phyloP scores from a whole-genome alignment of 257 asterid species.

The Hygrophila difformis region DNA sequence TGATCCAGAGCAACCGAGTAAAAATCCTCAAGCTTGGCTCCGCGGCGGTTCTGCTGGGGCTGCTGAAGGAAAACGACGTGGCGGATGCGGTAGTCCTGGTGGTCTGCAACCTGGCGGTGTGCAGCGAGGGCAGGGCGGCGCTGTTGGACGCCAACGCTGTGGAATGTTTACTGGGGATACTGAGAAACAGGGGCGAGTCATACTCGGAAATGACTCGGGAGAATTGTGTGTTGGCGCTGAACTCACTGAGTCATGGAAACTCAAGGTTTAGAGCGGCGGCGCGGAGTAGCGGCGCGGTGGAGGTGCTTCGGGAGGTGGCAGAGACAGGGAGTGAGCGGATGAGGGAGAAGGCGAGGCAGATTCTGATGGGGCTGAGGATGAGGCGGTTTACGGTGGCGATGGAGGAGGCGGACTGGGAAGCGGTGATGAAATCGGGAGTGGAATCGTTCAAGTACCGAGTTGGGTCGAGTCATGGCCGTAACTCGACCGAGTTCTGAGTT shows the following conservation, averaged over 20 bases:
- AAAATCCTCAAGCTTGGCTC: conserved; percentile 61
- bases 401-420: conserved; percentile 78
- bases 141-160: conserved; percentile 63
- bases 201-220: conserved; percentile 66
- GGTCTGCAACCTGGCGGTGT: conserved; percentile 71
- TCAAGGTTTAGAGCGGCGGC: conserved; percentile 73
- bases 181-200: conserved; percentile 37
- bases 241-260: conserved; percentile 65
- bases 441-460: conserved; percentile 45
- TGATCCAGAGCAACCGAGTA: conserved; percentile 57
- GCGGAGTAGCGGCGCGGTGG: conserved; percentile 43
- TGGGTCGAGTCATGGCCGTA: conserved; percentile 10
- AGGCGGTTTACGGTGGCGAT: conserved; percentile 36
- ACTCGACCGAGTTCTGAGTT: background rate
- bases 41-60: conserved; percentile 35
- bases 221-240: conserved; percentile 55
- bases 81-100: conserved; percentile 61
- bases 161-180: conserved; percentile 35
- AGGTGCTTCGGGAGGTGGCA: conserved; percentile 48
- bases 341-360: conserved; percentile 58
- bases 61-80: conserved; percentile 41
- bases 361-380: conserved; percentile 39
- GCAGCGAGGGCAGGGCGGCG: conserved; percentile 64
- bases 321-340: conserved; percentile 57
- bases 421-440: conserved; percentile 55